Evolutionary conservation across 2,329 filamentous ascomycete genomes (phyloP).

Genomic region (Trichophyton rubrum): DNA sequence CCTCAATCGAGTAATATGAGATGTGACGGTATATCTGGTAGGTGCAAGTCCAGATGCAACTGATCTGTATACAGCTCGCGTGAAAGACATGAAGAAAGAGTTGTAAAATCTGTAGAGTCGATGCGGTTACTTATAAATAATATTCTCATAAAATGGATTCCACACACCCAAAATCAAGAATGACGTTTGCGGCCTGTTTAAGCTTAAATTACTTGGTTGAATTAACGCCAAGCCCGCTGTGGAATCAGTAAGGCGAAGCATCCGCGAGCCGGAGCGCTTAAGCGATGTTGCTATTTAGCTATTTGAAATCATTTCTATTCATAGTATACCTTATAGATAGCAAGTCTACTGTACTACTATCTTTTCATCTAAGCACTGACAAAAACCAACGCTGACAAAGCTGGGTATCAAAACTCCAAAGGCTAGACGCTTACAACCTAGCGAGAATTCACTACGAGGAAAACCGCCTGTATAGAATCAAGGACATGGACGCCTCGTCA

Average conservation of each 20-base stretch:
- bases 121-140: not conserved
- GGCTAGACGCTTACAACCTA: not conserved
- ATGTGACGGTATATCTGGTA: not conserved
- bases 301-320: not conserved
- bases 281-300: not conserved
- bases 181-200: not conserved
- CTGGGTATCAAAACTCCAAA: not conserved
- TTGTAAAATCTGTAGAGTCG: no score
- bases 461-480: not conserved
- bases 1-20: conserved; percentile 15
- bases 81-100: not conserved
- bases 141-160: not conserved
- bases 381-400: not conserved
- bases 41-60: not conserved
- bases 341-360: not conserved
- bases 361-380: not conserved
- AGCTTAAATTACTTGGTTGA: not conserved
- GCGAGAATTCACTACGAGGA: not conserved
- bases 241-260: not conserved
- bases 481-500: conserved; percentile 10
- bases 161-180: not conserved
- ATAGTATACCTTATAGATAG: not conserved
- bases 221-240: not conserved
- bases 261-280: not conserved
- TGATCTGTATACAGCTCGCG: not conserved